Percentiles rank a stretch among this genome's conserved stretches.
These are phyloP conservation scores for Coffea canephora DNA, from an alignment of 257 asterid genomes.

Conservation along the genomic window DNA sequence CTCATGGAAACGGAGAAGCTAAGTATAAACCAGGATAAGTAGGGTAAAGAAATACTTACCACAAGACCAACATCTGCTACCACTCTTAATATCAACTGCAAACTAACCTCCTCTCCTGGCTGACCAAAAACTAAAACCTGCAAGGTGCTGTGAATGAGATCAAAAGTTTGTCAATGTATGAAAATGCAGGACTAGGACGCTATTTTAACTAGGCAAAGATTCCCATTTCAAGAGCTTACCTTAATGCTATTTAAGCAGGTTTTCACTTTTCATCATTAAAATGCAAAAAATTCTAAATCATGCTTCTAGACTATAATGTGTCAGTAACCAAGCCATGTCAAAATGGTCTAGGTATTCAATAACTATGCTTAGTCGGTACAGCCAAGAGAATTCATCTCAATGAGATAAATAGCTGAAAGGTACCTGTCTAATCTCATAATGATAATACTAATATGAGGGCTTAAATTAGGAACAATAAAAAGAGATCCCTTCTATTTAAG, in stretches of 20 bases:
- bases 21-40: neutral
- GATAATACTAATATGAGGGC: neutral
- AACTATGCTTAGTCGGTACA: too few species aligned
- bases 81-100: slow-evolving; percentile 87
- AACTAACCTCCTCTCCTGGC: slow-evolving; percentile 85
- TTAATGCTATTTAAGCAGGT: neutral
- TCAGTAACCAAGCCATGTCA: neutral
- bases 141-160: slow-evolving; percentile 23
- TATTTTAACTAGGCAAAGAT: too few species aligned
- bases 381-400: slow-evolving; percentile 3
- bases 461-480: neutral
- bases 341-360: neutral
- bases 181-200: neutral
- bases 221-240: neutral
- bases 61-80: slow-evolving; percentile 99
- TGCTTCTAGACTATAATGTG: too few species aligned
- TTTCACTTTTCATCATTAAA: neutral
- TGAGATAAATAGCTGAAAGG: neutral
- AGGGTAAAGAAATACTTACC: slow-evolving; percentile 47
- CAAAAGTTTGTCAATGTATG: slow-evolving; percentile 10
- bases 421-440: too few species aligned
- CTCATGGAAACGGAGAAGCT: neutral
- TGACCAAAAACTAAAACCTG: slow-evolving; percentile 83
- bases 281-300: too few species aligned
- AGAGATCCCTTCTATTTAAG: neutral